These are phyloP conservation scores for Lagenidium giganteum DNA, from an alignment of 352 stramenopile species.

Conservation along the genomic window DNA sequence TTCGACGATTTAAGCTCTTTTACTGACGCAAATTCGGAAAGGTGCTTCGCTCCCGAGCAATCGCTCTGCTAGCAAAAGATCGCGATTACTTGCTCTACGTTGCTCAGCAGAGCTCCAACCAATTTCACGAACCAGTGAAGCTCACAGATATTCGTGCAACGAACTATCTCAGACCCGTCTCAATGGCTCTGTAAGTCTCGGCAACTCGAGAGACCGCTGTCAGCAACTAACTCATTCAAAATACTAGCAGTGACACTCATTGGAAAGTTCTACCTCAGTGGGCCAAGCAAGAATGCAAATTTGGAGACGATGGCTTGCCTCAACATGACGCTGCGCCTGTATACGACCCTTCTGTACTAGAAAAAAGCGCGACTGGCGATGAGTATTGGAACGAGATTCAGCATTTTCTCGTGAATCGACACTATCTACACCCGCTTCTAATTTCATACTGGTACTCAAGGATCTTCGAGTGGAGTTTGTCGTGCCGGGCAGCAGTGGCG, in stretches of 20 bases:
- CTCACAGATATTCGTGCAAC: not conserved
- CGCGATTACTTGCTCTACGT: slow-evolving; percentile 66
- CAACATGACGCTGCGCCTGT: slow-evolving; percentile 3
- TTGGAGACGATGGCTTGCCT: slow-evolving; percentile 20
- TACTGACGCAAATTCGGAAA: slow-evolving; percentile 2
- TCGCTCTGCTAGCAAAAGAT: slow-evolving; percentile 53
- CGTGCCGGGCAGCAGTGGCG: slow-evolving; percentile 42
- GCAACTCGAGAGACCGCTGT: slow-evolving; percentile 3
- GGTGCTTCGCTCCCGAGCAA: slow-evolving; percentile 62
- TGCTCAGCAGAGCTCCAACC: slow-evolving; percentile 28
- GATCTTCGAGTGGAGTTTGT: slow-evolving; percentile 65
- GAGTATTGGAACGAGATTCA: slow-evolving; percentile 81
- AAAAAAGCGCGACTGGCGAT: slow-evolving; percentile 65
- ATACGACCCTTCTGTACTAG: slow-evolving; percentile 65
- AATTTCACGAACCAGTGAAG: slow-evolving; percentile 5
- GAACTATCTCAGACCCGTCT: not conserved
- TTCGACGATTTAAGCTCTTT: not conserved
- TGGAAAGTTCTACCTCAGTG: slow-evolving; percentile 29
- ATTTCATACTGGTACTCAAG: slow-evolving; percentile 63
- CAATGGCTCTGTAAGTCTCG: slow-evolving; percentile 11
- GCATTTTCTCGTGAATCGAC: slow-evolving; percentile 43
- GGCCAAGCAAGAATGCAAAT: slow-evolving; percentile 28
- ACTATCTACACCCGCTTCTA: slow-evolving; percentile 61
- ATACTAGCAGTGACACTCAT: slow-evolving; percentile 23
- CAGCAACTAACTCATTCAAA: slow-evolving; percentile 1